These are phyloP conservation scores for Pseudogymnoascus sp. DNA, from an alignment of 2,329 filamentous ascomycete species.

Conservation along the genomic window DNA sequence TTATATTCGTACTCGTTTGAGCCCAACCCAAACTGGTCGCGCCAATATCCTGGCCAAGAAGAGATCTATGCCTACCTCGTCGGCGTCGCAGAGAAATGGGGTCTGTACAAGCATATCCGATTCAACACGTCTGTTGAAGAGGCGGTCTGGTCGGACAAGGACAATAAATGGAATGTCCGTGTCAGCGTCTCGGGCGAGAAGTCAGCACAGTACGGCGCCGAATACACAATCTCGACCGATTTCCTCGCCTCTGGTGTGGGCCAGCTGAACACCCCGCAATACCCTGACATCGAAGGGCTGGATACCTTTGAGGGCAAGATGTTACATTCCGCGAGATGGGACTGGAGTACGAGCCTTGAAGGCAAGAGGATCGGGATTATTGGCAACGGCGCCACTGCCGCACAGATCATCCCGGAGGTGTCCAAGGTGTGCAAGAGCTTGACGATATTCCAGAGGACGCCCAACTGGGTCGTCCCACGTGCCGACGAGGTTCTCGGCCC, in stretches of 20 bases:
- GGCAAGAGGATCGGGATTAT: slow-evolving; percentile 52
- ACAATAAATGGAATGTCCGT: slow-evolving; percentile 43
- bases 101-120: slow-evolving; percentile 48
- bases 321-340: slow-evolving; percentile 52
- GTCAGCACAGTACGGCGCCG: slow-evolving; percentile 44
- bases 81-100: slow-evolving; percentile 44
- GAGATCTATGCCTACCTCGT: slow-evolving; percentile 51
- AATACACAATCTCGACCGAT: slow-evolving; percentile 47
- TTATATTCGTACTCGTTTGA: slow-evolving; percentile 56
- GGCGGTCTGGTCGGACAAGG: slow-evolving; percentile 46
- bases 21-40: slow-evolving; percentile 50
- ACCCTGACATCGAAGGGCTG: slow-evolving; percentile 40
- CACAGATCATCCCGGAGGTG: slow-evolving; percentile 52
- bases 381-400: slow-evolving; percentile 52
- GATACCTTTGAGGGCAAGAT: slow-evolving; percentile 39
- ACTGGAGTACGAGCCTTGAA: slow-evolving; percentile 48
- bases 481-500: slow-evolving; percentile 39
- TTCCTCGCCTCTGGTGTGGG: slow-evolving; percentile 53
- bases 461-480: slow-evolving; percentile 53
- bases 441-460: slow-evolving; percentile 49
- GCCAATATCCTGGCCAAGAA: slow-evolving; percentile 52
- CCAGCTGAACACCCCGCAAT: slow-evolving; percentile 50
- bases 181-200: slow-evolving; percentile 45
- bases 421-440: slow-evolving; percentile 42
- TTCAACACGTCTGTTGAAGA: slow-evolving; percentile 49